A percentile compares a stretch with the other conserved stretches of the same genome.
Conservation (phyloP, 805 yeast genomes). For the Tanozyma kutaoensis region DNA sequence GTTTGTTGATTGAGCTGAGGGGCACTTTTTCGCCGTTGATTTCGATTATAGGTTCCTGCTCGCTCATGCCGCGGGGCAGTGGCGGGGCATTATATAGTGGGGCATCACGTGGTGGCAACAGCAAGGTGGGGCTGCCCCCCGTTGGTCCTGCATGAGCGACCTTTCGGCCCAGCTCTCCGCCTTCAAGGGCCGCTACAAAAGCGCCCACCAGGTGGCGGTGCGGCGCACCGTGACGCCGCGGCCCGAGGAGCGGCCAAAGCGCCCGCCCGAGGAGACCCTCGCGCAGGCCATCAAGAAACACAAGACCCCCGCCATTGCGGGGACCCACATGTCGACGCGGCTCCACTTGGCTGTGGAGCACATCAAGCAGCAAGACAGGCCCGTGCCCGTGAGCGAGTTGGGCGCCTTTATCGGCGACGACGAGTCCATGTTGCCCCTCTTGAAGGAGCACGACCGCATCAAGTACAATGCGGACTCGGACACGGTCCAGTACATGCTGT, state of each 20-base stretch:
- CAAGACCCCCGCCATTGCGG: conserved; percentile 17
- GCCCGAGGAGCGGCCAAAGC: conserved; percentile 4
- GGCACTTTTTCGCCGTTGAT: conserved; percentile 26
- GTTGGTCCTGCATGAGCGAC: conserved; percentile 22
- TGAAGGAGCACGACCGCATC: conserved; percentile 68
- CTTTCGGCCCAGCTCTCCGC: conserved; percentile 32
- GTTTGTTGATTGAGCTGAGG: conserved; percentile 20
- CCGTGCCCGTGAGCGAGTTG: conserved; percentile 39
- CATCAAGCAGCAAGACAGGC: conserved; percentile 58
- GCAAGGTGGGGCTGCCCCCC: no score
- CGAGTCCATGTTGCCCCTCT: conserved; percentile 55
- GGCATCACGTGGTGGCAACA: no score
- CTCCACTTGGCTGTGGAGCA: conserved; percentile 85
- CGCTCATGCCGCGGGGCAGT: no score
- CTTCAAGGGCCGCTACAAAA: conserved; percentile 29
- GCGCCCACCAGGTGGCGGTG: conserved; percentile 27
- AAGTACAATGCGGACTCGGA: conserved; percentile 45
- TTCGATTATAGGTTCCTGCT: no score
- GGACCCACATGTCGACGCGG: conserved; percentile 71
- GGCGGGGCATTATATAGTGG: no score
- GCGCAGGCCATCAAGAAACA: conserved; percentile 21
- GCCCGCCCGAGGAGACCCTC: conserved; percentile 14
- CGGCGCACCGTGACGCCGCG: conserved; percentile 10
- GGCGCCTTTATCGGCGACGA: no score
- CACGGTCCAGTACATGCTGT: conserved; percentile 76